Percentiles rank a stretch among this genome's conserved stretches.
These are phyloP conservation scores for Botrytis squamosa DNA, from an alignment of 2,329 filamentous ascomycete species.

Conservation along the genomic window DNA sequence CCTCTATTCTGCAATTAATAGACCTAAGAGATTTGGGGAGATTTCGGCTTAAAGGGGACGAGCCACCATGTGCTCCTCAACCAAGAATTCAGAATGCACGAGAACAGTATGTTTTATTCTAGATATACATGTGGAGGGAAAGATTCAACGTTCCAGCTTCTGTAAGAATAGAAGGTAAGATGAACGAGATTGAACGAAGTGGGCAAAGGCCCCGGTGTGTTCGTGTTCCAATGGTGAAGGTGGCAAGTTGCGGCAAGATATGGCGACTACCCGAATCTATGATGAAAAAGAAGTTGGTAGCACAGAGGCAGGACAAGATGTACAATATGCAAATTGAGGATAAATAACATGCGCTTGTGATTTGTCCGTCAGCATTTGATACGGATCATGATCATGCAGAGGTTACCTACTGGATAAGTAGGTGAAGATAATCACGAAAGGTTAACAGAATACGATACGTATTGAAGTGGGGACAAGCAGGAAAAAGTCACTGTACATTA, in stretches of 20 bases:
- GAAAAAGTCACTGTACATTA: not conserved
- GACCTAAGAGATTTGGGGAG: not conserved
- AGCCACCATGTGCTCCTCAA: constrained; percentile 14
- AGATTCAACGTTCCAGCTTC: not conserved
- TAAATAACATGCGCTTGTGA: not conserved
- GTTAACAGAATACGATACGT: constrained; percentile 2
- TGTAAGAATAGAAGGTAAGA: not conserved
- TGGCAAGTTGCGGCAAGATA: constrained; percentile 19
- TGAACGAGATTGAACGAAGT: not conserved
- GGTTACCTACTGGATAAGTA: not conserved
- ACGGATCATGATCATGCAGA: not conserved
- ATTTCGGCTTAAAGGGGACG: not conserved
- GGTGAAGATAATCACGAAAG: not conserved
- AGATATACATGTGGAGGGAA: not conserved
- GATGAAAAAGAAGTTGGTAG: not conserved
- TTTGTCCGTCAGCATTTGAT: constrained; percentile 12
- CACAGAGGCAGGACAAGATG: constrained; percentile 13
- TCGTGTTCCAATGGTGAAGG: constrained; percentile 8
- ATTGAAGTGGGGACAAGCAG: constrained; percentile 12
- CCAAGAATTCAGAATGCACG: not conserved
- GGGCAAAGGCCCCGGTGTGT: constrained; percentile 9
- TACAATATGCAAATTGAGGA: constrained; percentile 10
- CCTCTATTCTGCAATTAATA: not conserved
- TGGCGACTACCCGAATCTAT: constrained; percentile 18
- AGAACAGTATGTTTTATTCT: not conserved